Base-by-base conservation (phyloP, 179 eudicot genomes). In the Silene noctiflora region DNA sequence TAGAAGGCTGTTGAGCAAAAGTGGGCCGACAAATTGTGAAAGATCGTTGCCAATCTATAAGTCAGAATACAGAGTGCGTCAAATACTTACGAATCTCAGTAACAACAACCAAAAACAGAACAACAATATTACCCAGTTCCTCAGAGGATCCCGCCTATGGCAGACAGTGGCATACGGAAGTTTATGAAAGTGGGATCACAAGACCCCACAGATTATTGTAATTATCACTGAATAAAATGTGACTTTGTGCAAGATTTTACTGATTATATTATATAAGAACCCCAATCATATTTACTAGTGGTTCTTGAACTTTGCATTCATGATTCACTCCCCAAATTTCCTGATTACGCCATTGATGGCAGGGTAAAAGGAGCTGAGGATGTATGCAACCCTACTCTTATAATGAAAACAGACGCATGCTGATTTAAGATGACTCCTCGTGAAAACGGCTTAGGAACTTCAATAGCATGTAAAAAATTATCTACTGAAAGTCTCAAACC, bases 11-110 rank as follows among this genome's bases (percentile, higher is more conserved):
- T 78, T 85, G 63, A 85, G 80, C 74, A 85, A 76, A 72, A 81
- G 77, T 20, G 86, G 86, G 25, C 88, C 88, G 46, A 83, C 88
- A 81, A 85, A 85, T 67, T 85, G 88, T 35, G 86, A 83, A 74
- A 85, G 88, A 78, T 85, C 86, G 74, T 83, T 85, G 69, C 88
- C 88, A 70, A 85, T 81, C 88, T 85, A 67, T 68, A 78, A 63
- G 71, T 75, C 16, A 75, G 9, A 74, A 76, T 39, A 76, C 21
- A 73, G 39, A 5, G 39, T 55, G 16, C 16, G 78, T 61, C 39
- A 77, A 62, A 22, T 21, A 65, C 31, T 67, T 53, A 25, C 44
- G 14, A 17, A 17, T 55, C 9, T 59, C 56, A 27, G 9, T 19
- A 27, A 13, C 42, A 67, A 17, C 5, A 19, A 67, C n/a, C 27